phyloP scores from a whole-genome alignment of 331 rosid genomes.

The Phaseolus coccineus region DNA sequence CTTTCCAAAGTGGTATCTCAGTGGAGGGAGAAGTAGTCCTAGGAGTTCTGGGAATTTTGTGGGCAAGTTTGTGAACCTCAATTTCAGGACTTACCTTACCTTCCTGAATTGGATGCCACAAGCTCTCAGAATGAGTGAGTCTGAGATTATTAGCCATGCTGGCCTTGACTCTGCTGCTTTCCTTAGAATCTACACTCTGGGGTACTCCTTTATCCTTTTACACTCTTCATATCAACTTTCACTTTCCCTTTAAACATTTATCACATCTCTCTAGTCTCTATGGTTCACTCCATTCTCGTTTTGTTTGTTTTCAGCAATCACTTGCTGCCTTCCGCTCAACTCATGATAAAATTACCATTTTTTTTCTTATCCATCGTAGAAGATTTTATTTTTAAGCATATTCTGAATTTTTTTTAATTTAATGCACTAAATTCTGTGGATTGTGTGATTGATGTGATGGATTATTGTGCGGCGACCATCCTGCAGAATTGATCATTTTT shows the following conservation, averaged over 20 bases:
- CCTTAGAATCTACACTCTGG: slow-evolving; percentile 88
- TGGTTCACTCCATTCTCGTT: slow-evolving; percentile 8
- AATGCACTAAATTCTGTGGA: slow-evolving; percentile 14
- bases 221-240: slow-evolving; percentile 5
- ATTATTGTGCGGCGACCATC: slow-evolving; percentile 20
- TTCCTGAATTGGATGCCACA: slow-evolving; percentile 98
- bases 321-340: background rate
- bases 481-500: background rate
- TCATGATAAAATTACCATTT: background rate
- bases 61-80: slow-evolving; percentile 85
- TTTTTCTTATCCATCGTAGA: background rate
- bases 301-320: background rate
- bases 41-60: slow-evolving; percentile 71
- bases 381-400: slow-evolving; percentile 19
- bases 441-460: slow-evolving; percentile 29
- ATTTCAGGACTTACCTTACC: slow-evolving; percentile 77
- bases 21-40: slow-evolving; percentile 77
- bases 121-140: slow-evolving; percentile 82
- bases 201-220: slow-evolving; percentile 56
- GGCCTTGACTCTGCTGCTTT: slow-evolving; percentile 98
- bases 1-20: slow-evolving; percentile 89
- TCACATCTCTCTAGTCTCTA: background rate
- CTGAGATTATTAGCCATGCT: slow-evolving; percentile 87
- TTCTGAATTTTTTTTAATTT: background rate
- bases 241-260: background rate